These are phyloP conservation scores for Houttuynia cordata DNA, from an alignment of 164 flowering plant genomes.

Conservation along the genomic window DNA sequence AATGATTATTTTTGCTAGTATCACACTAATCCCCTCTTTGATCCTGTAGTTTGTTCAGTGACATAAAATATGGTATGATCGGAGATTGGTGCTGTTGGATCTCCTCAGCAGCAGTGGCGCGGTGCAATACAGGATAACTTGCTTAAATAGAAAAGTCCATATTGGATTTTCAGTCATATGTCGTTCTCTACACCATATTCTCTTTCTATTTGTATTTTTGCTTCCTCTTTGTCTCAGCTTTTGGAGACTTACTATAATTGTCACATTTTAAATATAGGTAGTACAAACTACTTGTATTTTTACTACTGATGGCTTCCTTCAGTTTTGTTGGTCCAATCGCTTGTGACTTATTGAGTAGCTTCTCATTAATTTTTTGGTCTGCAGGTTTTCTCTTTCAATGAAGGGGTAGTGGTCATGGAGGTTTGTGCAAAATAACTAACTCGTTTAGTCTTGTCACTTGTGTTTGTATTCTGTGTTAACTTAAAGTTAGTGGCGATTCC, in stretches of 20 bases:
- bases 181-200: background rate
- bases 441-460: background rate
- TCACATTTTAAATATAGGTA: background rate
- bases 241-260: background rate
- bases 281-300: background rate
- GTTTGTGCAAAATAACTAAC: slow-evolving; percentile 1
- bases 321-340: background rate
- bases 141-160: too few species aligned
- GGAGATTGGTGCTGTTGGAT: background rate
- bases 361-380: slow-evolving; percentile 8
- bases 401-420: slow-evolving; percentile 6
- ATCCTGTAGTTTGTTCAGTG: background rate
- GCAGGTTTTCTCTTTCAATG: slow-evolving; percentile 10
- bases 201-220: background rate
- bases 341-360: background rate
- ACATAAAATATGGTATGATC: slow-evolving; percentile 3
- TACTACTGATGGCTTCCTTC: background rate
- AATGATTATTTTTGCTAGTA: background rate
- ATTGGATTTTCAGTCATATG: too few species aligned
- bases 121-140: too few species aligned
- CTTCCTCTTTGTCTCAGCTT: background rate
- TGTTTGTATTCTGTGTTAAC: too few species aligned
- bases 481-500: too few species aligned
- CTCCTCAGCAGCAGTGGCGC: too few species aligned
- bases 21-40: background rate